Conservation (phyloP, 768 basidiomycete species). For the Baorangia bicolor region DNA sequence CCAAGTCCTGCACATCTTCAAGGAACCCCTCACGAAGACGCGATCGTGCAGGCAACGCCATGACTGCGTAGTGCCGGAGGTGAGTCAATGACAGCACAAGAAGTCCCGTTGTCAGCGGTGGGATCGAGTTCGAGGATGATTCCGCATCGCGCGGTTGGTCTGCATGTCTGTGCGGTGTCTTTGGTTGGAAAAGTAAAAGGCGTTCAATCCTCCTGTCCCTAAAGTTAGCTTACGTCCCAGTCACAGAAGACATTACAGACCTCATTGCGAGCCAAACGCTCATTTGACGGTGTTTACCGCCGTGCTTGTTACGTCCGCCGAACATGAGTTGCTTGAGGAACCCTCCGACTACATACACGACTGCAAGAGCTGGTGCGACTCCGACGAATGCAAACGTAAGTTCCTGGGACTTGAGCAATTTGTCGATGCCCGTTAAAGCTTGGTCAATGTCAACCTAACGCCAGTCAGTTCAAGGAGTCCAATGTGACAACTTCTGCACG, state of each 20-base stretch:
- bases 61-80: constrained; percentile 63
- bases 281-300: constrained; percentile 52
- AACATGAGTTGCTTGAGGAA: constrained; percentile 51
- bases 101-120: constrained; percentile 68
- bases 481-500: background rate
- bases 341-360: constrained; percentile 68
- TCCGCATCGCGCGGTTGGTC: constrained; percentile 1
- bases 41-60: constrained; percentile 54
- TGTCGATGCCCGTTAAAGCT: constrained; percentile 88
- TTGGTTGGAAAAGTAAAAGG: constrained; percentile 54
- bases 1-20: constrained; percentile 80
- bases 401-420: constrained; percentile 89
- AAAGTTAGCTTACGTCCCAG: constrained; percentile 5
- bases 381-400: constrained; percentile 97
- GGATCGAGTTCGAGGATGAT: constrained; percentile 19
- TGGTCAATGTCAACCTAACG: constrained; percentile 87
- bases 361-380: constrained; percentile 82
- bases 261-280: constrained; percentile 74
- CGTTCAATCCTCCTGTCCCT: constrained; percentile 61
- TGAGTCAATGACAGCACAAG: constrained; percentile 69
- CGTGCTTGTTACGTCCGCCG: constrained; percentile 52
- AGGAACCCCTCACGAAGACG: constrained; percentile 75
- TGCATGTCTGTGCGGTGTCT: constrained; percentile 16
- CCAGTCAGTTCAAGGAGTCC: background rate
- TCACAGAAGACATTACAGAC: constrained; percentile 30